Percentiles rank a stretch among this genome's conserved stretches.
Evolutionary conservation across 495 filamentous ascomycete genomes (phyloP).

Genomic region (Annulohypoxylon stygium): DNA sequence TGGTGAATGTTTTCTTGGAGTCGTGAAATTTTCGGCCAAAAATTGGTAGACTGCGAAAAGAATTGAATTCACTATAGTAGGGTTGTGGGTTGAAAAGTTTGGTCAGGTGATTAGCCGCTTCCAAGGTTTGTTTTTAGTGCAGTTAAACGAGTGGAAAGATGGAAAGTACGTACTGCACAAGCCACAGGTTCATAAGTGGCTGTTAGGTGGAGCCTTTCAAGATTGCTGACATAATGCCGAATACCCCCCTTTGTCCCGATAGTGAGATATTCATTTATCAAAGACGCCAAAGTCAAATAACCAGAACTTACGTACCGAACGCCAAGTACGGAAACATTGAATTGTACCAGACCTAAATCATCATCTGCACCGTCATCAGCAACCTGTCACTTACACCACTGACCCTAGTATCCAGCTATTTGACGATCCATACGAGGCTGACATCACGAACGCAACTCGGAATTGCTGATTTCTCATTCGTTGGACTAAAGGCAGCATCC

Average conservation of each 20-base stretch:
- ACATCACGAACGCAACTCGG: not conserved
- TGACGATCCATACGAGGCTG: not conserved
- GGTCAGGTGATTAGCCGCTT: conserved; percentile 38
- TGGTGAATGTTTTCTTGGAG: conserved; percentile 48
- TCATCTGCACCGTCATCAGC: conserved; percentile 22
- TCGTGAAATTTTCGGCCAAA: conserved; percentile 52
- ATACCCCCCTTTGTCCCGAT: not conserved
- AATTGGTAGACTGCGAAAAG: conserved; percentile 50
- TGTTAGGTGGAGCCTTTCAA: not conserved
- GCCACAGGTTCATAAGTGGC: conserved; percentile 16
- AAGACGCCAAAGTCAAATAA: not conserved
- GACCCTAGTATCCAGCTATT: not conserved
- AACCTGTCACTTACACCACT: conserved; percentile 17
- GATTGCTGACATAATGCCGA: not conserved
- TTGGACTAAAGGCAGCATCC: conserved; percentile 4
- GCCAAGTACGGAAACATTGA: conserved; percentile 29
- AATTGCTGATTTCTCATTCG: not conserved
- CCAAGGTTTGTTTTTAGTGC: not conserved
- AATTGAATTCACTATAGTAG: conserved; percentile 49
- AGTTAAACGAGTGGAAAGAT: conserved; percentile 33
- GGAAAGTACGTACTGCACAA: conserved; percentile 11
- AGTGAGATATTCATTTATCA: conserved; percentile 25
- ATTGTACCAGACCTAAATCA: not conserved
- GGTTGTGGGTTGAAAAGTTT: conserved; percentile 49
- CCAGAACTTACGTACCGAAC: conserved; percentile 9